Conservation (phyloP, 768 basidiomycete species). For the Hirschioporus abietinus region DNA sequence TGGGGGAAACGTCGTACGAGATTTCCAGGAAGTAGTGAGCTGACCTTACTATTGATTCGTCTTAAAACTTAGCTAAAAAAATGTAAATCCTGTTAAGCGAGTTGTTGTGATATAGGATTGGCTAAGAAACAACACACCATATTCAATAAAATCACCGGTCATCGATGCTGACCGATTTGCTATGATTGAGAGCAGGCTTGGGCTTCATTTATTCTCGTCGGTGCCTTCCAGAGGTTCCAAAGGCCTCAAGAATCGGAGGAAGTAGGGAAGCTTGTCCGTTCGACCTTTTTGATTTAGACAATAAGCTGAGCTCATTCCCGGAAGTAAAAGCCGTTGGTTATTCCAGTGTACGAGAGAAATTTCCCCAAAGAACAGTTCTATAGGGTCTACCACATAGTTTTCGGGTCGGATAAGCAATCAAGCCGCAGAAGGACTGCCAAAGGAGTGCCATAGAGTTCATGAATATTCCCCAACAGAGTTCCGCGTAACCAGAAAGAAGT, state of each 20-base stretch:
- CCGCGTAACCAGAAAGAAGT: background rate
- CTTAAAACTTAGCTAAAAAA: no score
- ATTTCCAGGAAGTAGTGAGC: no score
- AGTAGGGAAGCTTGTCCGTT: background rate
- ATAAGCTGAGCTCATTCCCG: background rate
- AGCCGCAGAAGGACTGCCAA: background rate
- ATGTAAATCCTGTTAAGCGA: no score
- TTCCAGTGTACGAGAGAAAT: background rate
- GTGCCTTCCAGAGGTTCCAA: background rate
- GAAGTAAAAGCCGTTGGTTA: background rate
- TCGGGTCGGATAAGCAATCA: background rate
- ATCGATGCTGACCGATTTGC: no score
- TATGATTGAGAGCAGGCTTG: no score
- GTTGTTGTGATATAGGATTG: no score
- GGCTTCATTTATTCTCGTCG: no score
- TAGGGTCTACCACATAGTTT: background rate
- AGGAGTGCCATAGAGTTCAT: background rate
- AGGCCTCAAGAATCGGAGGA: background rate
- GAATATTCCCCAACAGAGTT: background rate
- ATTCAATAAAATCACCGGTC: no score
- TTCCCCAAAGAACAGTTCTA: background rate
- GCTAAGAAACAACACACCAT: no score
- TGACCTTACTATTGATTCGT: no score
- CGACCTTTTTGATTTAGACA: background rate
- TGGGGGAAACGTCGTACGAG: no score